A percentile compares a stretch with the other conserved stretches of the same genome.
phyloP scores from a whole-genome alignment of 2,329 filamentous ascomycete genomes.

The Xylaria multiplex region DNA sequence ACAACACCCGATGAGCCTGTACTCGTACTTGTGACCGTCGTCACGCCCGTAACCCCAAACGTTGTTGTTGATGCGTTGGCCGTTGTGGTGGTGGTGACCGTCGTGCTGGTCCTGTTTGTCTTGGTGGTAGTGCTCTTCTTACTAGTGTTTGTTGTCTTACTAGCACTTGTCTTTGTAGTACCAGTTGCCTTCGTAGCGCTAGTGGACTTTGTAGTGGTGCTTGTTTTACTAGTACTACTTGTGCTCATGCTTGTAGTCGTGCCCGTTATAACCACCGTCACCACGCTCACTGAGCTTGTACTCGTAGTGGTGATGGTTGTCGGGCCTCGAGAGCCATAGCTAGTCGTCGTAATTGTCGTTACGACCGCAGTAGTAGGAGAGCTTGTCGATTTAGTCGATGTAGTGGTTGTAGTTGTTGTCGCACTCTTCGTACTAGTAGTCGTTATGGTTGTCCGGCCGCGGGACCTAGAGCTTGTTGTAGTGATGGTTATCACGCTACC shows the following conservation, averaged over 20 bases:
- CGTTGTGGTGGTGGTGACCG: background rate
- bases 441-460: conserved; percentile 11
- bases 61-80: conserved; percentile 4
- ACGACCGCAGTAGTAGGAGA: conserved; percentile 8
- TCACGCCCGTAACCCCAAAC: conserved; percentile 11
- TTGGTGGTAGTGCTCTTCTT: background rate
- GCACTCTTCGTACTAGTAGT: background rate
- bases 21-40: conserved; percentile 25
- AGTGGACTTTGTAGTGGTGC: background rate
- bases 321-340: background rate
- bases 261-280: background rate
- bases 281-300: conserved; percentile 12
- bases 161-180: background rate
- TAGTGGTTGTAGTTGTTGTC: background rate
- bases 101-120: conserved; percentile 6
- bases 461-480: background rate
- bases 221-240: background rate
- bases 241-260: background rate
- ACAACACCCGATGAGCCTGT: conserved; percentile 6
- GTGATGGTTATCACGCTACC: background rate
- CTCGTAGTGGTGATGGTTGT: conserved; percentile 25
- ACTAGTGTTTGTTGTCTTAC: background rate
- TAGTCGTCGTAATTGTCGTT: conserved; percentile 23
- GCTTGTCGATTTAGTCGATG: background rate
- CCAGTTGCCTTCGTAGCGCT: background rate